These are phyloP conservation scores for Neonectria sp. DNA, from an alignment of 2,329 filamentous ascomycete species.

Conservation along the genomic window DNA sequence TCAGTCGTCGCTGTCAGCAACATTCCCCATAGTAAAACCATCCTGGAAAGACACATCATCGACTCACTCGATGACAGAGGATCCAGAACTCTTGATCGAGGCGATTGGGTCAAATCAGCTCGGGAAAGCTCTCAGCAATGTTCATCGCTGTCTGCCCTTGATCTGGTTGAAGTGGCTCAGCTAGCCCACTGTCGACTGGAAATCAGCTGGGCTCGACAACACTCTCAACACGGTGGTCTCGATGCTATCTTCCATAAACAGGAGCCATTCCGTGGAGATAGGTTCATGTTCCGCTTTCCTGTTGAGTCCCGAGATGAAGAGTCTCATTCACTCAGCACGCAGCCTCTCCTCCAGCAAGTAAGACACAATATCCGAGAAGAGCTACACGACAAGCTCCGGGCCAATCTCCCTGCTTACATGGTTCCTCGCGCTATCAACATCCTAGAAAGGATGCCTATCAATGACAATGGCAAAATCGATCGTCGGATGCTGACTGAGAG, in stretches of 20 bases:
- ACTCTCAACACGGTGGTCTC: conserved; percentile 42
- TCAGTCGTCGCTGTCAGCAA: conserved; percentile 38
- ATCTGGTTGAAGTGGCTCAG: conserved; percentile 43
- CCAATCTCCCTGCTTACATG: conserved; percentile 45
- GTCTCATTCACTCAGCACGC: neutral
- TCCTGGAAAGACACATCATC: conserved; percentile 43
- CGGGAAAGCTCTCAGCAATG: conserved; percentile 14
- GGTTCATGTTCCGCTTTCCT: conserved; percentile 44
- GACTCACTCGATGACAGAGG: conserved; percentile 22
- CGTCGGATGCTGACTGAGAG: conserved; percentile 15
- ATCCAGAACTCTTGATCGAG: neutral
- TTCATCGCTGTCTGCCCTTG: conserved; percentile 30
- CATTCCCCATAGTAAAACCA: conserved; percentile 50
- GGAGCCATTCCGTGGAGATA: conserved; percentile 36
- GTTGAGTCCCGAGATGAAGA: conserved; percentile 22
- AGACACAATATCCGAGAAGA: conserved; percentile 3
- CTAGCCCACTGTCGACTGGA: conserved; percentile 63
- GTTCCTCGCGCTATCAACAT: conserved; percentile 40
- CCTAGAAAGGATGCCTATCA: conserved; percentile 45
- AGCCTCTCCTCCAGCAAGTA: conserved; percentile 3
- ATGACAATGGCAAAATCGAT: conserved; percentile 47
- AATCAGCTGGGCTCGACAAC: conserved; percentile 60
- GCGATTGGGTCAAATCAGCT: conserved; percentile 27
- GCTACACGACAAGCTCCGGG: neutral
- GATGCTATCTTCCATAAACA: conserved; percentile 54